These are phyloP conservation scores for Vigna mungo DNA, from an alignment of 306 rosid genomes.

Conservation along the genomic window DNA sequence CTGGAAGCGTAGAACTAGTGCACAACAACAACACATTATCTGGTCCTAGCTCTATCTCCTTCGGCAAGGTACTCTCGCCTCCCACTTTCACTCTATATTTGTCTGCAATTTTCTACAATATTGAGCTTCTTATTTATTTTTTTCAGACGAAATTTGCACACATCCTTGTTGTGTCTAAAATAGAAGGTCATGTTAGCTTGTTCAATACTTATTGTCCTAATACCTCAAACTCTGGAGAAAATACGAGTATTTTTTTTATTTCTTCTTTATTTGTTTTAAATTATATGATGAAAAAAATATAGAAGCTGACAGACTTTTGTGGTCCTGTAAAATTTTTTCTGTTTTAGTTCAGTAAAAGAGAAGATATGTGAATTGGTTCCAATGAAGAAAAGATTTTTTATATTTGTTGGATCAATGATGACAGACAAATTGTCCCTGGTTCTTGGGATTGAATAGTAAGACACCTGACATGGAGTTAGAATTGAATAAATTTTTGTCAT, in stretches of 20 bases:
- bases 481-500: neutral
- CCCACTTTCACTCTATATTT: neutral
- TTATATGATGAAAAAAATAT: neutral
- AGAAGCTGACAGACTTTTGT: neutral
- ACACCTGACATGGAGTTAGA: slow-evolving; percentile 15
- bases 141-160: slow-evolving; percentile 64
- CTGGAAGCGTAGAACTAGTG: slow-evolving; percentile 57
- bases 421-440: slow-evolving; percentile 78
- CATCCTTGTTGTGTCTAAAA: slow-evolving; percentile 83
- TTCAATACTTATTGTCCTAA: slow-evolving; percentile 58
- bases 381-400: slow-evolving; percentile 83
- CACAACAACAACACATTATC: slow-evolving; percentile 52
- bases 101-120: neutral
- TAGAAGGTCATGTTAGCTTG: slow-evolving; percentile 79
- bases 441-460: slow-evolving; percentile 97
- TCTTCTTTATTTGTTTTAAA: neutral
- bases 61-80: slow-evolving; percentile 63
- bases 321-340: neutral
- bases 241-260: slow-evolving; percentile 58
- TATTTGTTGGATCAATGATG: slow-evolving; percentile 88
- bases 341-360: slow-evolving; percentile 58
- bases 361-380: slow-evolving; percentile 76
- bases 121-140: neutral
- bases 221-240: slow-evolving; percentile 54
- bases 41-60: slow-evolving; percentile 77